Evolutionary conservation across 164 flowering plant species (phyloP), one percentile per base, ranked within the genome.

Genomic region (Umbellularia californica): DNA sequence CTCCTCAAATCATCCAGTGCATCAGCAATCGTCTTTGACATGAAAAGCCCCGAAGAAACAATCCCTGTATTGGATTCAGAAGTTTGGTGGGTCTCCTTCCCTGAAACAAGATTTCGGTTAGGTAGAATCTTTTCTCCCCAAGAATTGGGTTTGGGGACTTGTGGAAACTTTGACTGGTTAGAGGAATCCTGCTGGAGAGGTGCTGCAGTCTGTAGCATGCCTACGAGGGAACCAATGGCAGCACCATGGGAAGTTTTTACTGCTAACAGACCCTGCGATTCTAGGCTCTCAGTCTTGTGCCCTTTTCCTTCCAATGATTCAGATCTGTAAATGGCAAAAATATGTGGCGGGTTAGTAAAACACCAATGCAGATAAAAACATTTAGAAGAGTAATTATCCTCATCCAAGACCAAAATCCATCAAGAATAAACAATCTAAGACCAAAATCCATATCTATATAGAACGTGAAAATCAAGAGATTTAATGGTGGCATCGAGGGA

Each of bases 1-100:
- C 79, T 78, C 47, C 79, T 87, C 70, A 95, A 91, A 83, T 95
- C 97, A 35, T 91, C 90, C 58, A 93, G 79, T 64, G 98, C 97
- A 83, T 90, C 90, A 19, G 90, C 83, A 19, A 90, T 87, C 41
- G 98, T 95, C 82, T 82, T 92, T 24, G 81, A 76, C 28, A 67
- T 52, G 28, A 74, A 22, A 70, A 84, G 78, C 33, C 84, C 80
- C 25, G 90, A 85, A 51, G 90, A 79, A 6, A 81, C 51, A 3
- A 84, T 19, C 58, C 77, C 78, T 24, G 75, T 58, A 70, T 75
- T 70, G 62, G 72, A 52, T 35, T 77, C 72, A 80, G 79, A 73
- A 55, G 67, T 58, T 71, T 75, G 81, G 70, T 63, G 50, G 5
- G 35, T n/a, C 7, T 60, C 78, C 14, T 68, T 71, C 9, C 52